Evolutionary conservation across 495 filamentous ascomycete genomes (phyloP).

Genomic region (Aspergillus taichungensis): DNA sequence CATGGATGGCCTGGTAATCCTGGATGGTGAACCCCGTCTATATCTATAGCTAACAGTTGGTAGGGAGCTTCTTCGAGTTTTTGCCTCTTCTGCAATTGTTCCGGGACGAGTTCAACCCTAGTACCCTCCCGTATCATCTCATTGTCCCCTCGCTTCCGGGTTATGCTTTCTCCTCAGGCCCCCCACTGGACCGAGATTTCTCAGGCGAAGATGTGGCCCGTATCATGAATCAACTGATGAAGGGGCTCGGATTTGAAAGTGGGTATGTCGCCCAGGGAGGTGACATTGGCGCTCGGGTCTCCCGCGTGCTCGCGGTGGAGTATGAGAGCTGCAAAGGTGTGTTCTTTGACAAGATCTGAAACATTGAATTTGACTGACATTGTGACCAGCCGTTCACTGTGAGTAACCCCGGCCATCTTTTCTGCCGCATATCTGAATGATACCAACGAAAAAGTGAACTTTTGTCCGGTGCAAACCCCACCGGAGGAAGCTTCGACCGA

Average conservation of each 20-base stretch:
- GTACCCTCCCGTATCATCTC: constrained; percentile 54
- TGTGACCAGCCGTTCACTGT: constrained; percentile 26
- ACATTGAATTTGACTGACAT: background rate
- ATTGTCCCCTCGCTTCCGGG: constrained; percentile 58
- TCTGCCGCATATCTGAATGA: background rate
- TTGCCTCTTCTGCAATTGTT: constrained; percentile 37
- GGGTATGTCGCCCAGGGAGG: constrained; percentile 61
- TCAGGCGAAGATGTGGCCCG: constrained; percentile 29
- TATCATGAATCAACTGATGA: constrained; percentile 51
- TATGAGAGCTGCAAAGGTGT: constrained; percentile 39
- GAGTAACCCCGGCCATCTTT: constrained; percentile 2
- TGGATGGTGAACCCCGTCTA: background rate
- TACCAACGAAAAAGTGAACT: constrained; percentile 18
- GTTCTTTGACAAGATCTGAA: background rate
- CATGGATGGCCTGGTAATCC: constrained; percentile 53
- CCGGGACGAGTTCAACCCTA: constrained; percentile 40
- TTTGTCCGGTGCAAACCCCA: constrained; percentile 34
- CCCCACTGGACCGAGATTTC: constrained; percentile 43
- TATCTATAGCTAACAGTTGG: no score
- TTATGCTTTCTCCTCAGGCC: constrained; percentile 48
- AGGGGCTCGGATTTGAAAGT: constrained; percentile 45
- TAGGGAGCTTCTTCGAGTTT: constrained; percentile 17
- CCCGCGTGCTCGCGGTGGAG: constrained; percentile 31
- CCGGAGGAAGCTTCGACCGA: constrained; percentile 51
- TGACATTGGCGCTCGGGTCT: constrained; percentile 51